Conservation (phyloP, 441 rosid species). For the Syzygium malaccense region DNA sequence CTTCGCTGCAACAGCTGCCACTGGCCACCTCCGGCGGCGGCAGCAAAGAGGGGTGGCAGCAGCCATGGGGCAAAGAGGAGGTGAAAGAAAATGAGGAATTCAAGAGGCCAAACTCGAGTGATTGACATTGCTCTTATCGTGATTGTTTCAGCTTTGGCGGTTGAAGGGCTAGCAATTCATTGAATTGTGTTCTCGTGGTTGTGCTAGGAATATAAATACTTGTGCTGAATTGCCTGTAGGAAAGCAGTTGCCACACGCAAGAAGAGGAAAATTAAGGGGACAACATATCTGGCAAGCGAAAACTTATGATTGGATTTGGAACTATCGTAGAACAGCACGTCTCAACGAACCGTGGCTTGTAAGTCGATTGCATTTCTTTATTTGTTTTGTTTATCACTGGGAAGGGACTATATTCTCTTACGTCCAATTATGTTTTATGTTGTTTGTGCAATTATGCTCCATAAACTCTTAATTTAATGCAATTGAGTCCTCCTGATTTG, state of each 20-base stretch:
- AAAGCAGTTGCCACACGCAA: neutral
- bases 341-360: neutral
- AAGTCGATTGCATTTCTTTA: neutral
- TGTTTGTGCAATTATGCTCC: neutral
- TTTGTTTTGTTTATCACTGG: neutral
- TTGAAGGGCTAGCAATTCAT: neutral
- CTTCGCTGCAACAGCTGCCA: slow-evolving; percentile 24
- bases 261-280: neutral
- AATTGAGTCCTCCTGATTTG: neutral
- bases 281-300: neutral
- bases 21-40: slow-evolving; percentile 8
- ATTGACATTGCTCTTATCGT: neutral
- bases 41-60: neutral
- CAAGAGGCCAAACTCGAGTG: neutral
- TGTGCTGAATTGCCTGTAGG: neutral
- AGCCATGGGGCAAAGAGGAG: neutral
- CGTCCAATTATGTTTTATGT: neutral
- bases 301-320: neutral
- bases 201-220: neutral
- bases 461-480: neutral
- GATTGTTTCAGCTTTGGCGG: neutral
- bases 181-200: neutral
- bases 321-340: neutral
- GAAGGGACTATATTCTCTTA: neutral
- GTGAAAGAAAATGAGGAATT: neutral